Conservation (phyloP, 2,329 filamentous ascomycete species). For the Sporothrix phasma region DNA sequence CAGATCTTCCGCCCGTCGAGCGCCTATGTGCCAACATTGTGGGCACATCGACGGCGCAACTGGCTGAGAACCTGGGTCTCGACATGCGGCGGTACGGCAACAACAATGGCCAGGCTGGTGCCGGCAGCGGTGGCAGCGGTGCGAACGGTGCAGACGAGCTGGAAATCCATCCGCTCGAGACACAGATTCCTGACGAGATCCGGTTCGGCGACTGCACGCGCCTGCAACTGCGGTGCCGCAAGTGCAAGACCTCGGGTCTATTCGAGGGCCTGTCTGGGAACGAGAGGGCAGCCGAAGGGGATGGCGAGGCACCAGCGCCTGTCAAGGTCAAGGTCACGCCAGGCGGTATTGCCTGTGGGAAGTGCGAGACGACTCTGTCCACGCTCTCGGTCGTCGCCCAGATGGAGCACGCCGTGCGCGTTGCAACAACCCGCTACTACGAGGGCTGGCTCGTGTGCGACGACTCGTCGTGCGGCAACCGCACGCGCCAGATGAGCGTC, state of each 20-base stretch:
- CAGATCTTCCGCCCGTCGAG: slow-evolving; percentile 96
- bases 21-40: slow-evolving; percentile 92
- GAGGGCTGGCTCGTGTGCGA: slow-evolving; percentile 87
- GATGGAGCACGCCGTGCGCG: slow-evolving; percentile 72
- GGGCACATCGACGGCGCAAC: slow-evolving; percentile 78
- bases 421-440: slow-evolving; percentile 75
- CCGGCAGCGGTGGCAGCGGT: slow-evolving; percentile 37
- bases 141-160: slow-evolving; percentile 44
- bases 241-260: slow-evolving; percentile 59
- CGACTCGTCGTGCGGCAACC: slow-evolving; percentile 74
- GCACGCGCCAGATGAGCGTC: slow-evolving; percentile 85
- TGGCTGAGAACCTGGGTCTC: slow-evolving; percentile 88
- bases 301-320: neutral
- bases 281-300: neutral
- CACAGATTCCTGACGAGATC: slow-evolving; percentile 82
- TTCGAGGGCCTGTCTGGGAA: slow-evolving; percentile 67
- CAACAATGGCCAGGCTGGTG: slow-evolving; percentile 30
- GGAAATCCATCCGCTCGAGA: slow-evolving; percentile 85
- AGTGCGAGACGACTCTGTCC: slow-evolving; percentile 55
- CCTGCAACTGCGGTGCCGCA: slow-evolving; percentile 68
- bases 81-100: slow-evolving; percentile 72
- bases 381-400: slow-evolving; percentile 74
- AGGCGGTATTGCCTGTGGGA: slow-evolving; percentile 63
- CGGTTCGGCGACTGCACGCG: slow-evolving; percentile 76
- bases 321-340: slow-evolving; percentile 48